Percentiles rank a stretch among this genome's conserved stretches.
These are phyloP conservation scores for Sphaerulina musiva DNA, from an alignment of 2,329 filamentous ascomycete species.

Conservation along the genomic window DNA sequence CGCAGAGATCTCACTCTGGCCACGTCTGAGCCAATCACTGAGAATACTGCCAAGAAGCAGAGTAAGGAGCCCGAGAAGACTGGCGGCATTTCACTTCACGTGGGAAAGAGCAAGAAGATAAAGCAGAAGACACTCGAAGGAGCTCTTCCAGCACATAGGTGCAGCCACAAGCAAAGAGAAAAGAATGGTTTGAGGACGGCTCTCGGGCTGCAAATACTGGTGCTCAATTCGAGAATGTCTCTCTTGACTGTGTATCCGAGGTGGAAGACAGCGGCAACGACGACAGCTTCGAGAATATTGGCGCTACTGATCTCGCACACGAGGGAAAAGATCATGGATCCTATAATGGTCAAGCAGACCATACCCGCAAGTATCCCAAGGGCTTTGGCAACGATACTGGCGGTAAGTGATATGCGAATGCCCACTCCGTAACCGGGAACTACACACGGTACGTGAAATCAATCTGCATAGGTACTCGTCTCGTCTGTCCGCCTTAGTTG, in stretches of 20 bases:
- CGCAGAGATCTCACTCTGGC: not conserved
- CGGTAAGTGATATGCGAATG: not conserved
- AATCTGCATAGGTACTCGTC: too few relatives aligned
- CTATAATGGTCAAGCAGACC: slow-evolving; percentile 18
- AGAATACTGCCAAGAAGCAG: not conserved
- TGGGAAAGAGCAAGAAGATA: not conserved
- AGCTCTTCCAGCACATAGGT: not conserved
- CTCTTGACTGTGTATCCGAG: slow-evolving; percentile 7
- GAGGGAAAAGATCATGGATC: slow-evolving; percentile 11
- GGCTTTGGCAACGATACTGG: slow-evolving; percentile 8
- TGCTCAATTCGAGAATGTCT: slow-evolving; percentile 12
- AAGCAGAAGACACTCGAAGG: not conserved
- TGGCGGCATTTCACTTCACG: not conserved
- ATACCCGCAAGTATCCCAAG: slow-evolving; percentile 18
- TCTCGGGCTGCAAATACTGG: not conserved
- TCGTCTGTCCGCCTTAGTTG: too few relatives aligned
- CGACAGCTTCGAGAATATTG: slow-evolving; percentile 15
- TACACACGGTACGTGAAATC: too few relatives aligned
- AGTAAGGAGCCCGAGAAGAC: not conserved
- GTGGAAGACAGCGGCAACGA: slow-evolving; percentile 6
- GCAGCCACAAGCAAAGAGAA: not conserved
- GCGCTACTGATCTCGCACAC: slow-evolving; percentile 9
- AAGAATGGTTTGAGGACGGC: not conserved
- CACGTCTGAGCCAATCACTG: not conserved
- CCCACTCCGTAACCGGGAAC: too few relatives aligned